Conservation (phyloP, 805 yeast species). For the Pichia gijzeniarum region DNA sequence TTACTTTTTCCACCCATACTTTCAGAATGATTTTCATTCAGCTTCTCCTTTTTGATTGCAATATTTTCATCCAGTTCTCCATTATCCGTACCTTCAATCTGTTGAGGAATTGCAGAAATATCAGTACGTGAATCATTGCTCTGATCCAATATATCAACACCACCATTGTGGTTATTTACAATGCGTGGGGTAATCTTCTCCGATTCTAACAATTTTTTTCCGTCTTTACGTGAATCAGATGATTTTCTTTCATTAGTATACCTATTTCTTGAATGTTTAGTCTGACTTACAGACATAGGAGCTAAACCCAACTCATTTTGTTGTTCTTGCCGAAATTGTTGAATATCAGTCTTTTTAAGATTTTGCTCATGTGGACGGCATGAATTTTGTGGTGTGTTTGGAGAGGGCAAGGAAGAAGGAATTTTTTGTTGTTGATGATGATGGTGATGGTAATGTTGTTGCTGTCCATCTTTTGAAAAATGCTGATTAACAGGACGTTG, state of each 20-base stretch:
- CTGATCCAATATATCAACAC: background rate
- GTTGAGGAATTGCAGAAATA: no score
- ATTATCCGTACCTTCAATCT: no score
- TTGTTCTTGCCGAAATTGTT: background rate
- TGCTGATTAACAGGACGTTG: background rate
- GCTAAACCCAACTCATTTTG: no score
- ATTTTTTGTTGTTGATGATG: background rate
- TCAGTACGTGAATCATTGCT: background rate
- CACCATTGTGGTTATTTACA: background rate
- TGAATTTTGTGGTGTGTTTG: background rate
- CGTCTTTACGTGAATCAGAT: background rate
- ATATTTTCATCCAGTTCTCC: no score
- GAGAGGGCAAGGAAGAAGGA: background rate
- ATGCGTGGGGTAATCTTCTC: no score
- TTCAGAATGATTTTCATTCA: background rate
- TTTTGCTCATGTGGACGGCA: background rate
- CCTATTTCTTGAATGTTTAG: conserved; percentile 3
- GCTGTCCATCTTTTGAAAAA: background rate
- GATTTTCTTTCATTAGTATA: conserved; percentile 1
- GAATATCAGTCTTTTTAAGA: background rate
- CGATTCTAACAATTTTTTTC: background rate
- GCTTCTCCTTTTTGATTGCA: no score
- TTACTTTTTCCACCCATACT: background rate
- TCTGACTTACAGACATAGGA: background rate
- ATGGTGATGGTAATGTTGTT: background rate